Percentiles rank a stretch among this genome's conserved stretches.
Evolutionary conservation across 176 grass and related monocot genomes (phyloP).

Genomic region (Aegilops sharonensis): DNA sequence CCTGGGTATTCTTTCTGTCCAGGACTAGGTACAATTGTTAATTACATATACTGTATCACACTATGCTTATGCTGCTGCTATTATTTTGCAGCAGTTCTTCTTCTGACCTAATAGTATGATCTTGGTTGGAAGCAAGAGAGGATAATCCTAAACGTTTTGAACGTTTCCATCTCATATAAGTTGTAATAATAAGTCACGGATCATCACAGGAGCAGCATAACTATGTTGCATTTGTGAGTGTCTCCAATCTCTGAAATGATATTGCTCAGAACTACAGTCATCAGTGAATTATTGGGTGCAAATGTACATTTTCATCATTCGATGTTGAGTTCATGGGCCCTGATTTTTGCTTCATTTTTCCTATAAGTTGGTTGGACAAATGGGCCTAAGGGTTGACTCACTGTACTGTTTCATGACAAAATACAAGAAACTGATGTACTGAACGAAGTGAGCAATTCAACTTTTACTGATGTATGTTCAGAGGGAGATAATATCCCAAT

Average conservation of each 20-base stretch:
- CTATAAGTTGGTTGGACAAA: slow-evolving; percentile 31
- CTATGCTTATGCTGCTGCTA: not conserved
- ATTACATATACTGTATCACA: not conserved
- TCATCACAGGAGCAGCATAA: not conserved
- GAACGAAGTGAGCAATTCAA: not conserved
- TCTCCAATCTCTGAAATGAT: not conserved
- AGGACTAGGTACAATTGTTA: slow-evolving; percentile 1
- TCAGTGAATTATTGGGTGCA: not conserved
- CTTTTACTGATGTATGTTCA: not conserved
- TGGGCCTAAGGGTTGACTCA: not conserved
- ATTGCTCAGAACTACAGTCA: not conserved
- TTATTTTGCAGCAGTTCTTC: not conserved
- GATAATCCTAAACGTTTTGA: slow-evolving; percentile 5
- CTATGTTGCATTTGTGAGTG: not conserved
- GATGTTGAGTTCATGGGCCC: slow-evolving; percentile 5
- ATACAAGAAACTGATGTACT: not conserved
- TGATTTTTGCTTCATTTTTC: not conserved
- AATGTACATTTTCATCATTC: not conserved
- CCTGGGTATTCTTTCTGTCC: slow-evolving; percentile 1
- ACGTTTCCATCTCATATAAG: not conserved
- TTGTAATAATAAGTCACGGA: not conserved
- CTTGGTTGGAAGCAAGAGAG: not conserved
- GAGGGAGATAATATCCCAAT: not conserved
- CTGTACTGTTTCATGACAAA: not conserved
- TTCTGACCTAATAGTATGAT: slow-evolving; percentile 6